Conservation (phyloP, 371 early-diverging fungal genomes). For the Circinella umbellata region DNA sequence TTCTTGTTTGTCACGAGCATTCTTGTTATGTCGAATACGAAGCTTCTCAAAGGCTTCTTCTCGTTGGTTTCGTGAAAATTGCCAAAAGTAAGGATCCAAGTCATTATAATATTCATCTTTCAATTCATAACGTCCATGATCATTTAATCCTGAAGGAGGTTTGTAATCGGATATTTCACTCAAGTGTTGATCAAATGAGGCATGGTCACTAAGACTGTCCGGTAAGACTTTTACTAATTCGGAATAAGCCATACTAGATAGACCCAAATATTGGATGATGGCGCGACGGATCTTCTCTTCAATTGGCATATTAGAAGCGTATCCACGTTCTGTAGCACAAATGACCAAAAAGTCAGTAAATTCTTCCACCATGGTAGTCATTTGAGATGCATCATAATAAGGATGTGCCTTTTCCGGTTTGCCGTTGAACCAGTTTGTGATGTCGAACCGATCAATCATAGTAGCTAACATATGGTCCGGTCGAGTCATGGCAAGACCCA, state of each 20-base stretch:
- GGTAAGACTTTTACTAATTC: constrained; percentile 85
- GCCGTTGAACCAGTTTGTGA: constrained; percentile 86
- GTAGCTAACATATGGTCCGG: constrained; percentile 81
- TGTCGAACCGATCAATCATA: constrained; percentile 88
- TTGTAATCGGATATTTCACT: constrained; percentile 78
- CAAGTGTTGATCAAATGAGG: constrained; percentile 79
- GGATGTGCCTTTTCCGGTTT: constrained; percentile 40
- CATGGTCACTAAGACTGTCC: constrained; percentile 77
- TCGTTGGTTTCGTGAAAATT: constrained; percentile 89
- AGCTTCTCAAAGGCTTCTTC: constrained; percentile 84
- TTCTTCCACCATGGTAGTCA: constrained; percentile 82
- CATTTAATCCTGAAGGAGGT: constrained; percentile 80
- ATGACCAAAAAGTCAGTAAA: constrained; percentile 84
- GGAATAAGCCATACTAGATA: constrained; percentile 78
- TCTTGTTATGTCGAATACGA: constrained; percentile 35
- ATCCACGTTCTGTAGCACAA: constrained; percentile 82
- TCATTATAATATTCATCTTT: constrained; percentile 82
- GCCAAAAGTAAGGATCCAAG: constrained; percentile 93
- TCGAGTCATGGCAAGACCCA: constrained; percentile 69
- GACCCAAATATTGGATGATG: constrained; percentile 84
- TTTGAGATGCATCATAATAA: constrained; percentile 70
- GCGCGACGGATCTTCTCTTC: constrained; percentile 84
- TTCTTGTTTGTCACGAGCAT: constrained; percentile 21
- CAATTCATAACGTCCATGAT: constrained; percentile 88
- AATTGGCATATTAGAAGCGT: constrained; percentile 63